Percentiles rank a stretch among this genome's conserved stretches.
Conservation (phyloP, 2,329 filamentous ascomycete genomes). For the Daldinia eschscholtzii region DNA sequence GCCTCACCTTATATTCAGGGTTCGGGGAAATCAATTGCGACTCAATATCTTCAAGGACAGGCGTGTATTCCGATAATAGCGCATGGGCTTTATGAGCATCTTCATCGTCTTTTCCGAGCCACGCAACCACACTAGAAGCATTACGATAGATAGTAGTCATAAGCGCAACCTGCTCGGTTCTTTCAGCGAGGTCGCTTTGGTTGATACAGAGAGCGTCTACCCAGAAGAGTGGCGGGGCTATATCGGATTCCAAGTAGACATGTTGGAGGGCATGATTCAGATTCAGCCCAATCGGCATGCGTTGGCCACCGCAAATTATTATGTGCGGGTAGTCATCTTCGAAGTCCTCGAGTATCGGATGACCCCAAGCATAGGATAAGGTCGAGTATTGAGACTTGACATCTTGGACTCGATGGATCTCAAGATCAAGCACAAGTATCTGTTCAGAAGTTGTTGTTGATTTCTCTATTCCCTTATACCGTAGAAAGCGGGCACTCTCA, state of each 20-base stretch:
- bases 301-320: slow-evolving; percentile 28
- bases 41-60: slow-evolving; percentile 18
- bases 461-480: slow-evolving; percentile 26
- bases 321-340: slow-evolving; percentile 31
- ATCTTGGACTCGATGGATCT: slow-evolving; percentile 12
- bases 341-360: slow-evolving; percentile 26
- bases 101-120: slow-evolving; percentile 39
- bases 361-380: slow-evolving; percentile 36
- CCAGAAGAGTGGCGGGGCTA: slow-evolving; percentile 42
- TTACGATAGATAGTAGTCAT: slow-evolving; percentile 46
- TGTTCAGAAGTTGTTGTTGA: not conserved
- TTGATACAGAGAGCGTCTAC: slow-evolving; percentile 48
- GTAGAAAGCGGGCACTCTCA: slow-evolving; percentile 26
- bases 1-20: not conserved
- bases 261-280: slow-evolving; percentile 29
- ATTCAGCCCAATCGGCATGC: slow-evolving; percentile 35
- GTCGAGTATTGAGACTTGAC: slow-evolving; percentile 28
- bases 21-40: slow-evolving; percentile 12
- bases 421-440: slow-evolving; percentile 30
- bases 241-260: slow-evolving; percentile 28
- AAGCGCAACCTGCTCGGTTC: slow-evolving; percentile 39
- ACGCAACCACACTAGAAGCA: slow-evolving; percentile 41
- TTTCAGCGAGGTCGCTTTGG: slow-evolving; percentile 40
- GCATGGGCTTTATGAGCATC: slow-evolving; percentile 29
- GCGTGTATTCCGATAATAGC: slow-evolving; percentile 32